Evolutionary conservation across 2,329 filamentous ascomycete species (phyloP).

Genomic region (Teratosphaeria gauchensis): DNA sequence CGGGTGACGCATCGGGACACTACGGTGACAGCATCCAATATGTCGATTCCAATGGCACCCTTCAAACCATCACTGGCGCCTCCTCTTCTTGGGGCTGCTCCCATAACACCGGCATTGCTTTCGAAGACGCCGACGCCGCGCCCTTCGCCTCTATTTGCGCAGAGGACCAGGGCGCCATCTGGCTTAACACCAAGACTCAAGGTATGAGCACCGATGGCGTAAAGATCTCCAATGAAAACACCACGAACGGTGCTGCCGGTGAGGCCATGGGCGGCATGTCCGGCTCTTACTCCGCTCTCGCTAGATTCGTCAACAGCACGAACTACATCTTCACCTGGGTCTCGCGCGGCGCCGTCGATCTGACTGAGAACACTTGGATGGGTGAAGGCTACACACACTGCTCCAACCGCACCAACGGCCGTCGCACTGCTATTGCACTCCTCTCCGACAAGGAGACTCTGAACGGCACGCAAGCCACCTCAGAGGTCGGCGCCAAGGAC

Average conservation of each 20-base stretch:
- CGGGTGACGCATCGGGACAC: constrained; percentile 45
- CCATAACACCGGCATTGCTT: constrained; percentile 56
- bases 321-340: constrained; percentile 55
- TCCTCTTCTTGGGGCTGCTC: constrained; percentile 52
- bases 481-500: constrained; percentile 41
- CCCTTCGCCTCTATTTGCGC: constrained; percentile 52
- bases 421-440: constrained; percentile 50
- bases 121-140: constrained; percentile 49
- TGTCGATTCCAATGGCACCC: constrained; percentile 38
- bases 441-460: constrained; percentile 51
- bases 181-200: constrained; percentile 52
- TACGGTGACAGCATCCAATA: constrained; percentile 50
- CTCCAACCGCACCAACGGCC: constrained; percentile 46
- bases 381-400: constrained; percentile 45
- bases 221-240: constrained; percentile 55
- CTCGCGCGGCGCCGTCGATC: constrained; percentile 48
- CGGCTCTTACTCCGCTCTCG: constrained; percentile 51
- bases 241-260: constrained; percentile 48
- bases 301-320: constrained; percentile 42
- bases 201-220: constrained; percentile 44
- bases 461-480: constrained; percentile 44
- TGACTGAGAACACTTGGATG: constrained; percentile 49
- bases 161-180: constrained; percentile 54
- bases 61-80: constrained; percentile 44
- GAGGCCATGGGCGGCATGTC: constrained; percentile 53